Evolutionary conservation across 129 eudicot species (phyloP).

Genomic region (Centrapalus pauciflorus): DNA sequence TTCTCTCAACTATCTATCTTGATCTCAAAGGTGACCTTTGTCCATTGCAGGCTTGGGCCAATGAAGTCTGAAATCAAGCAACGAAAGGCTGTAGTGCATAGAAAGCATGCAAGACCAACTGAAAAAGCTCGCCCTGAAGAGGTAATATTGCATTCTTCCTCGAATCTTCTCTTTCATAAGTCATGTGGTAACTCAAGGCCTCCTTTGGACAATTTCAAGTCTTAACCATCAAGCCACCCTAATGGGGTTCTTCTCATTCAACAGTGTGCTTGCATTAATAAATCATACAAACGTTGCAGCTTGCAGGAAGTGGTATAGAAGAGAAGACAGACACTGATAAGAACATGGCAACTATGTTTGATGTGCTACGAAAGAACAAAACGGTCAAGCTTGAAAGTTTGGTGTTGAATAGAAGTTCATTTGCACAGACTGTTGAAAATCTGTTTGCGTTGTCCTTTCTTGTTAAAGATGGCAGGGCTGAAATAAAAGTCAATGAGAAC

Average conservation of each 20-base stretch:
- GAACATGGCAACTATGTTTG: conserved; percentile 89
- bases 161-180: neutral
- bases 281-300: conserved; percentile 37
- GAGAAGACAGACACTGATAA: conserved; percentile 86
- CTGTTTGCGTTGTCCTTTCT: conserved; percentile 88
- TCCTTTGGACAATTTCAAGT: too few species aligned
- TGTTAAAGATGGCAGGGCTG: conserved; percentile 88
- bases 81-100: conserved; percentile 46
- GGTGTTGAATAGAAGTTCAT: conserved; percentile 65
- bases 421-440: conserved; percentile 91
- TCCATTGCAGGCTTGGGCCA: conserved; percentile 80
- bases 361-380: conserved; percentile 60
- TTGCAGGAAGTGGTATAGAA: conserved; percentile 43
- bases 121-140: conserved; percentile 73
- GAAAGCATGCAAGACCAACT: conserved; percentile 51
- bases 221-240: too few species aligned
- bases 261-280: neutral
- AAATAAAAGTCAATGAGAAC: conserved; percentile 57
- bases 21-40: neutral
- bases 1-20: too few species aligned
- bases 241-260: too few species aligned
- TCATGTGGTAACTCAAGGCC: too few species aligned
- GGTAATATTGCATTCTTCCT: conserved; percentile 32
- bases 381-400: conserved; percentile 61
- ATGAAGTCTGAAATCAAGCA: conserved; percentile 82